These are phyloP conservation scores for Fonsecaea monophora DNA, from an alignment of 2,329 filamentous ascomycete species.

Conservation along the genomic window DNA sequence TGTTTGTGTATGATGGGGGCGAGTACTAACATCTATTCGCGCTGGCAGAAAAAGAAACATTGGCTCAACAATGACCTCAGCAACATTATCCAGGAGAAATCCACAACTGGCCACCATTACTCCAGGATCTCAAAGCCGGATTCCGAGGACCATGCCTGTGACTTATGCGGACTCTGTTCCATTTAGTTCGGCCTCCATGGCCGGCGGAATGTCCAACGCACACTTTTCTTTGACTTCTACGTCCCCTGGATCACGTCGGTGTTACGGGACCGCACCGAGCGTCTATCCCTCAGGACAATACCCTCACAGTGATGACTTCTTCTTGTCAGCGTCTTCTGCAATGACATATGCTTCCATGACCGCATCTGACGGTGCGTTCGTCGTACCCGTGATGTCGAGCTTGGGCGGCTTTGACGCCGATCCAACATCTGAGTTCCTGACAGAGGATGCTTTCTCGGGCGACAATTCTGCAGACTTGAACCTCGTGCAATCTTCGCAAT, in stretches of 20 bases:
- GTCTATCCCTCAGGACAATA: constrained; percentile 24
- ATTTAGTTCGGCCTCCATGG: constrained; percentile 29
- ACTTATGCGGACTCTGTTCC: constrained; percentile 26
- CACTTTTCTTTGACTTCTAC: constrained; percentile 35
- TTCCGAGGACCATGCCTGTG: constrained; percentile 33
- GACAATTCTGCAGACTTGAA: constrained; percentile 23
- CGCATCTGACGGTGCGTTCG: constrained; percentile 20
- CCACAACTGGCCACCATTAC: constrained; percentile 16
- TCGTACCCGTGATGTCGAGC: constrained; percentile 26
- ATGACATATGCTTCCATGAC: constrained; percentile 27
- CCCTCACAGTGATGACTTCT: constrained; percentile 29
- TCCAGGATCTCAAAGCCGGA: constrained; percentile 29
- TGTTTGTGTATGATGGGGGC: constrained; percentile 13
- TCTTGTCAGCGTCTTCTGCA: constrained; percentile 25
- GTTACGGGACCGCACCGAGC: constrained; percentile 14
- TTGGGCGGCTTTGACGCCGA: constrained; percentile 26
- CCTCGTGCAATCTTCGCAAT: constrained; percentile 20
- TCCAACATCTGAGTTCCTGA: constrained; percentile 30
- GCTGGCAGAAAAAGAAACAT: constrained; percentile 9
- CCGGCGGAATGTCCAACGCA: constrained; percentile 25
- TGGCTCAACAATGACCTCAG: constrained; percentile 14
- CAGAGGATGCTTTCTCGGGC: constrained; percentile 27
- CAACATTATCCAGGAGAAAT: constrained; percentile 17
- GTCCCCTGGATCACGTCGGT: constrained; percentile 23
- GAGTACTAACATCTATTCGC: constrained; percentile 22